These are phyloP conservation scores for Pseudogymnoascus pannorum DNA, from an alignment of 2,329 filamentous ascomycete genomes.

Conservation along the genomic window DNA sequence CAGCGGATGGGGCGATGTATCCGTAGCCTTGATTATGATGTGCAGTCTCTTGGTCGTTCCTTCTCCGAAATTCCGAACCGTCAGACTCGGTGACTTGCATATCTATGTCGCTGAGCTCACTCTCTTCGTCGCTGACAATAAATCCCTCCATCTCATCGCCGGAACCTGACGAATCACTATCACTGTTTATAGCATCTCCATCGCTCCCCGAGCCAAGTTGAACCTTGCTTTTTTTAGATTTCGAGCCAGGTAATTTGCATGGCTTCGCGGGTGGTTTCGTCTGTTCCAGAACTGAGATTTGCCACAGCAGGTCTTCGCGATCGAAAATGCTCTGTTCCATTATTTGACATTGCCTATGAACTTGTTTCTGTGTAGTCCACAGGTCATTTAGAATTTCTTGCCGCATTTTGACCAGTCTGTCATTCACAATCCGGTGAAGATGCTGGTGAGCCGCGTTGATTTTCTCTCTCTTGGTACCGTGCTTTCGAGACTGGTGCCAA, in stretches of 20 bases:
- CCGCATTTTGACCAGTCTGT: slow-evolving; percentile 49
- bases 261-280: slow-evolving; percentile 35
- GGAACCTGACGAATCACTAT: slow-evolving; percentile 24
- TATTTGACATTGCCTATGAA: slow-evolving; percentile 48
- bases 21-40: neutral
- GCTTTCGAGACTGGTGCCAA: slow-evolving; percentile 52
- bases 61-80: neutral
- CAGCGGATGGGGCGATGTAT: neutral
- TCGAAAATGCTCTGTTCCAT: slow-evolving; percentile 61
- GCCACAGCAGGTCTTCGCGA: slow-evolving; percentile 46
- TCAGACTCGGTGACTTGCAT: slow-evolving; percentile 19
- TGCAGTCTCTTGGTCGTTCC: neutral
- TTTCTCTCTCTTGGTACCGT: slow-evolving; percentile 31
- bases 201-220: slow-evolving; percentile 15
- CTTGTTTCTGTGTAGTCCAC: slow-evolving; percentile 45
- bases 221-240: neutral
- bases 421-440: slow-evolving; percentile 34
- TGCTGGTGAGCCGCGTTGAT: slow-evolving; percentile 38
- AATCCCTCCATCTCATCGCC: slow-evolving; percentile 44
- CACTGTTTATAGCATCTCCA: slow-evolving; percentile 21
- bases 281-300: slow-evolving; percentile 38
- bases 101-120: slow-evolving; percentile 7
- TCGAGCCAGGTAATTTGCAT: neutral
- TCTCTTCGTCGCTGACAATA: slow-evolving; percentile 34
- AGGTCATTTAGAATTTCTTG: slow-evolving; percentile 43